Evolutionary conservation across 2,329 filamentous ascomycete genomes (phyloP).

Genomic region (Capronia americana): DNA sequence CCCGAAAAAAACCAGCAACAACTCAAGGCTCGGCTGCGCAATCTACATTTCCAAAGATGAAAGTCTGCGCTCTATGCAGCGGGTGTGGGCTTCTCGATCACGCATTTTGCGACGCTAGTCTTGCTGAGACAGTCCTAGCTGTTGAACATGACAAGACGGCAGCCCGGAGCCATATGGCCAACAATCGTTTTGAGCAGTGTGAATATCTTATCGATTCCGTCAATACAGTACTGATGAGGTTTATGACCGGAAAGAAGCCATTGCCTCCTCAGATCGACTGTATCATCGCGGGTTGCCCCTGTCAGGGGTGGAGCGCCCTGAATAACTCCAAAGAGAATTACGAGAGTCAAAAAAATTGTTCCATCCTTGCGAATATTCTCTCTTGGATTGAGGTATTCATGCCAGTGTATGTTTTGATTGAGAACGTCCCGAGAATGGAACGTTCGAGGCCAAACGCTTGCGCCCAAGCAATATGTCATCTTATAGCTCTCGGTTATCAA

Average conservation of each 20-base stretch:
- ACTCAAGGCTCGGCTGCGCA: neutral
- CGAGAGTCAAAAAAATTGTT: constrained; percentile 68
- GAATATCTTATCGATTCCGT: constrained; percentile 72
- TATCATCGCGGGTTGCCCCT: constrained; percentile 76
- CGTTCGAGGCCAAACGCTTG: constrained; percentile 67
- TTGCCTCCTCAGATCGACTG: constrained; percentile 69
- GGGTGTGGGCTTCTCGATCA: constrained; percentile 79
- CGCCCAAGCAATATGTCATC: constrained; percentile 72
- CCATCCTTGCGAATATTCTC: constrained; percentile 76
- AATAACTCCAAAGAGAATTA: constrained; percentile 65
- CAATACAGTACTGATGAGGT: constrained; percentile 67
- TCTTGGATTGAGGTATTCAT: constrained; percentile 76
- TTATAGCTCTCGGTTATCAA: constrained; percentile 81
- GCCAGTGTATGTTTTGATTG: constrained; percentile 75
- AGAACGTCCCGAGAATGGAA: constrained; percentile 76
- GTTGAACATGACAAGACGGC: constrained; percentile 71
- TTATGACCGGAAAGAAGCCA: constrained; percentile 61
- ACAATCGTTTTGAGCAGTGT: constrained; percentile 52
- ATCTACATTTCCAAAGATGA: neutral
- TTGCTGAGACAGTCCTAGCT: constrained; percentile 68
- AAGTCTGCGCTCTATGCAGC: constrained; percentile 72
- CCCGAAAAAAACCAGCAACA: too few species aligned
- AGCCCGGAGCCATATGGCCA: constrained; percentile 76
- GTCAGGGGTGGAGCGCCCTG: constrained; percentile 73
- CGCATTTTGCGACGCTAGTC: constrained; percentile 66